A percentile compares a stretch with the other conserved stretches of the same genome.
Evolutionary conservation across 2,329 filamentous ascomycete genomes (phyloP).

Genomic region (Calonectria montana): DNA sequence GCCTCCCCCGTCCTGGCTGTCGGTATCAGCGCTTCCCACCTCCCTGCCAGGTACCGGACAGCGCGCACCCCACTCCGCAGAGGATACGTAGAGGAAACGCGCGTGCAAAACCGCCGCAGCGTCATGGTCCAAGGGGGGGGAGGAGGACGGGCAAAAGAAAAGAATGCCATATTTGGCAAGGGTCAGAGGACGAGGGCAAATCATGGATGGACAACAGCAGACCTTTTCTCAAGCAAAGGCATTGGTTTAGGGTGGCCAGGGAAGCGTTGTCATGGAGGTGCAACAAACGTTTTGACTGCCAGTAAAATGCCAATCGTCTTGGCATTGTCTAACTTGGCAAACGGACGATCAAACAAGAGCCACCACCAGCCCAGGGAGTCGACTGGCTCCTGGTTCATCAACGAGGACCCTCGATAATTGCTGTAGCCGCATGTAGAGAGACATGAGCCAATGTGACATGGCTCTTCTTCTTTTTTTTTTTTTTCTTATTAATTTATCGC

Average conservation of each 20-base stretch:
- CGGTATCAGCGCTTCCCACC: neutral
- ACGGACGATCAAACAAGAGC: neutral
- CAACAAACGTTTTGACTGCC: neutral
- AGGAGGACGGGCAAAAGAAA: neutral
- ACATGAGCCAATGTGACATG: neutral
- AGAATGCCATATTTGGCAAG: neutral
- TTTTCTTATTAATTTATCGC: neutral
- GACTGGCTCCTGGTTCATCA: neutral
- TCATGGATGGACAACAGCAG: neutral
- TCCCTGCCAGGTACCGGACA: neutral
- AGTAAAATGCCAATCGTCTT: neutral
- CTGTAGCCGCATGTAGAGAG: neutral
- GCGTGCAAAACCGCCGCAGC: neutral
- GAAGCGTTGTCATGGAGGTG: neutral
- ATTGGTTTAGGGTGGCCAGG: too few relatives aligned
- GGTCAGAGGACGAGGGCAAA: neutral
- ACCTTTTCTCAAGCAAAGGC: too few relatives aligned
- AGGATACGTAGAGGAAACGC: neutral
- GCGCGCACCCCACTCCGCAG: neutral
- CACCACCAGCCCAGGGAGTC: neutral
- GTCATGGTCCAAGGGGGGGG: neutral
- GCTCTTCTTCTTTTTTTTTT: neutral
- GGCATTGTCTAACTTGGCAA: constrained; percentile 1
- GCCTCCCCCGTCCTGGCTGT: constrained; percentile 4
- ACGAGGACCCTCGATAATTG: neutral